Evolutionary conservation across 768 basidiomycete species (phyloP).

Genomic region (Mycena olivaceomarginata): DNA sequence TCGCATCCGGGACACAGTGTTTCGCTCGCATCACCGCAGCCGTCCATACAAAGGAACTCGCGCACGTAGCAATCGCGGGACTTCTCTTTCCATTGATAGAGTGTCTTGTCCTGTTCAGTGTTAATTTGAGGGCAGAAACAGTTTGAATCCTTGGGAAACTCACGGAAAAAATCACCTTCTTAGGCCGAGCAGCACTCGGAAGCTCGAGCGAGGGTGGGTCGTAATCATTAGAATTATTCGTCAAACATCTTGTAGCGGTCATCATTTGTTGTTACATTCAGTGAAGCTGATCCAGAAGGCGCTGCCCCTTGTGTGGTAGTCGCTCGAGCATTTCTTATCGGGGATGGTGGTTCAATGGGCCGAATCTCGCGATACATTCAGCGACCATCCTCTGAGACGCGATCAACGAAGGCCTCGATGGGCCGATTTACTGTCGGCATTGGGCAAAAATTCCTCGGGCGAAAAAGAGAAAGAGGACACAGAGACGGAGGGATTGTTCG

Average conservation of each 20-base stretch:
- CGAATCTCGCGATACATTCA: background rate
- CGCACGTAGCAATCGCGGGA: background rate
- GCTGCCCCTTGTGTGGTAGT: no score
- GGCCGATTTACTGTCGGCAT: background rate
- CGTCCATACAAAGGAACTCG: conserved; percentile 15
- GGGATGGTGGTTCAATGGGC: background rate
- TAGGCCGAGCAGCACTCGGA: no score
- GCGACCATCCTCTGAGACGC: background rate
- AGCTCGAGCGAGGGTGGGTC: no score
- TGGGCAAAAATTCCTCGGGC: background rate
- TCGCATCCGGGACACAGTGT: no score
- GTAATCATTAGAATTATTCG: no score
- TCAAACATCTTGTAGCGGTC: no score
- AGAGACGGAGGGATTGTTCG: no score
- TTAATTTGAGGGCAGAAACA: no score
- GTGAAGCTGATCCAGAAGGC: no score
- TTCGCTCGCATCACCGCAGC: background rate
- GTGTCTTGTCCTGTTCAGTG: conserved; percentile 8
- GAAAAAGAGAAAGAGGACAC: background rate
- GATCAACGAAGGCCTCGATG: background rate
- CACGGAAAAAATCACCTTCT: background rate
- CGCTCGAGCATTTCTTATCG: background rate
- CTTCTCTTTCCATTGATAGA: background rate
- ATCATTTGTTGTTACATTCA: no score
- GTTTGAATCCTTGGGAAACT: background rate